Conservation (phyloP, 495 filamentous ascomycete genomes). For the Lophium mytilinum region DNA sequence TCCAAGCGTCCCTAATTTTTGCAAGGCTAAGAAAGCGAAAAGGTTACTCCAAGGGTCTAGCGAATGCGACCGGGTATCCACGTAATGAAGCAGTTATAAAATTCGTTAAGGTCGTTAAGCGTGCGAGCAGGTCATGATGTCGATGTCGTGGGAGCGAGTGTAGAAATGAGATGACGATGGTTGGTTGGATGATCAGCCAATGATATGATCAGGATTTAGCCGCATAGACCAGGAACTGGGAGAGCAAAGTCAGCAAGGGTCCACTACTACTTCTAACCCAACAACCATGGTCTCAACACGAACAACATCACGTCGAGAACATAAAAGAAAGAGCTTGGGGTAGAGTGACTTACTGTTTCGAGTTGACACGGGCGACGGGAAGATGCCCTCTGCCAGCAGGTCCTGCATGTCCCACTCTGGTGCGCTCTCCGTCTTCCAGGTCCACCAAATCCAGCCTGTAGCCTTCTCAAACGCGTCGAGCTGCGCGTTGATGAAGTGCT, state of each 20-base stretch:
- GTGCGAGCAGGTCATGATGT: neutral
- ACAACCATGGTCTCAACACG: neutral
- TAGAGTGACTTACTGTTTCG: conserved; percentile 34
- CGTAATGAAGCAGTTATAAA: too few relatives aligned
- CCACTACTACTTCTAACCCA: too few relatives aligned
- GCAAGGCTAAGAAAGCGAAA: neutral
- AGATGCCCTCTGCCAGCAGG: conserved; percentile 50
- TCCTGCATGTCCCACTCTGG: conserved; percentile 83
- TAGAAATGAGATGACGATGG: neutral
- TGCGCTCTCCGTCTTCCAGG: conserved; percentile 76
- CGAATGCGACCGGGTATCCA: neutral
- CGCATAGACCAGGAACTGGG: conserved; percentile 40
- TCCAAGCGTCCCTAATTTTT: too few relatives aligned
- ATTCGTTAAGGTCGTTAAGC: neutral
- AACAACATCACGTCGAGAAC: neutral
- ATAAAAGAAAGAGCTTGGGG: neutral
- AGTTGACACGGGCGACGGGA: conserved; percentile 51
- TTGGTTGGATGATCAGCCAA: neutral
- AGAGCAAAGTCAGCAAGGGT: conserved; percentile 7
- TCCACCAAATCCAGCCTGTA: conserved; percentile 73
- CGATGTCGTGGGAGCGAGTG: neutral
- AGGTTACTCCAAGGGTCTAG: neutral
- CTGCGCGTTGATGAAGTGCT: conserved; percentile 61
- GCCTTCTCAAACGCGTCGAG: conserved; percentile 64
- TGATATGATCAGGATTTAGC: conserved; percentile 14